A percentile compares a stretch with the other conserved stretches of the same genome.
Evolutionary conservation across 2,329 filamentous ascomycete genomes (phyloP).

Genomic region (Raffaelea arxii): DNA sequence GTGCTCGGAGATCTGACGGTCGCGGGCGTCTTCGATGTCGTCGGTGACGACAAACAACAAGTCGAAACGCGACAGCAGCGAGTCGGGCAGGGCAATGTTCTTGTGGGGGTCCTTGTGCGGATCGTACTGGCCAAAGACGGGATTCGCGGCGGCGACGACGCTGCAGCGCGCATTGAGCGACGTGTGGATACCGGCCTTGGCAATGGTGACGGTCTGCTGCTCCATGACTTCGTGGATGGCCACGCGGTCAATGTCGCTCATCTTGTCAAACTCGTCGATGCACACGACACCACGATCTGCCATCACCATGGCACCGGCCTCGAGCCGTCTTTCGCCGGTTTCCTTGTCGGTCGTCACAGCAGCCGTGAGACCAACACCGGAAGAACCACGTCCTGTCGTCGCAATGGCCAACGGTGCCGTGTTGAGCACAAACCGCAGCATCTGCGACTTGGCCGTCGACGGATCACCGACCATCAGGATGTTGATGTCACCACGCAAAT

Average conservation of each 20-base stretch:
- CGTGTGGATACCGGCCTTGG: constrained; percentile 96
- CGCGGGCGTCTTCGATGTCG: constrained; percentile 89
- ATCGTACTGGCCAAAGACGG: constrained; percentile 97
- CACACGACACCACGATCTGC: constrained; percentile 94
- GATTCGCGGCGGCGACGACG: constrained; percentile 92
- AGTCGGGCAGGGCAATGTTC: constrained; percentile 96
- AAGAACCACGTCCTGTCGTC: constrained; percentile 92
- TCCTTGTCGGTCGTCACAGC: constrained; percentile 96
- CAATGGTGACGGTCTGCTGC: constrained; percentile 97
- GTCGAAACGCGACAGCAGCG: constrained; percentile 95
- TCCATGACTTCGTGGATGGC: constrained; percentile 99
- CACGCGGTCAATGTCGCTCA: constrained; percentile 96
- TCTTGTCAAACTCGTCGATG: constrained; percentile 99
- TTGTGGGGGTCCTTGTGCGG: constrained; percentile 97
- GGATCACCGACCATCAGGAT: constrained; percentile 99
- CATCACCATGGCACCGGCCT: constrained; percentile 98
- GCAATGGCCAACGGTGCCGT: constrained; percentile 94
- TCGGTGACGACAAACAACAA: constrained; percentile 95
- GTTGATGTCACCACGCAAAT: constrained; percentile 97
- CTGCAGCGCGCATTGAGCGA: constrained; percentile 94
- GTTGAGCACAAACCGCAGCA: constrained; percentile 92
- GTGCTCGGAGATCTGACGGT: constrained; percentile 89
- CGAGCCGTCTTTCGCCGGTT: constrained; percentile 85
- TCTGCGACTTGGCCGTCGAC: constrained; percentile 96
- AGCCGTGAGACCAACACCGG: constrained; percentile 92